These are phyloP conservation scores for Eucalyptus polyanthemos DNA, from an alignment of 345 rosid genomes.

Conservation along the genomic window DNA sequence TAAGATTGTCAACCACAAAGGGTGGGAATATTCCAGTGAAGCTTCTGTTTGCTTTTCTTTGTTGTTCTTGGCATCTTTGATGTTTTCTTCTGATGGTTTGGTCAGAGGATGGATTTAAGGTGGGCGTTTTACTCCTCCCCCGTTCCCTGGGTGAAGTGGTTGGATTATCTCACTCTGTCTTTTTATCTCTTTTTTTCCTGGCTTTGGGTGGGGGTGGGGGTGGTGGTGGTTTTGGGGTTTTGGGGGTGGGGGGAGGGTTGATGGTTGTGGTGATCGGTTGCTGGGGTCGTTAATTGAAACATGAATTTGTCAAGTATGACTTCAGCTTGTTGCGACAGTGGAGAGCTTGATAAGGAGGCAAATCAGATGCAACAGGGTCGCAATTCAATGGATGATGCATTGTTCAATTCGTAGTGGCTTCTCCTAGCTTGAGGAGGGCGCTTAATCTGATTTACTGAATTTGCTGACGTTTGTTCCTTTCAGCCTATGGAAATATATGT, in stretches of 20 bases:
- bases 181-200: neutral
- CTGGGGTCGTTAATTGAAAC: neutral
- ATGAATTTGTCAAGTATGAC: slow-evolving; percentile 2
- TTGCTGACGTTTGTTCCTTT: slow-evolving; percentile 60
- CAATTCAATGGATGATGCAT: slow-evolving; percentile 37
- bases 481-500: slow-evolving; percentile 99
- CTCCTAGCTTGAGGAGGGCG: slow-evolving; percentile 48
- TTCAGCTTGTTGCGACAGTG: slow-evolving; percentile 5
- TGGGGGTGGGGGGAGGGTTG: neutral
- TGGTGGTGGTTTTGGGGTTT: too few species aligned
- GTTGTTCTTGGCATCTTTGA: neutral
- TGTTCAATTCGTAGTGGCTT: slow-evolving; percentile 54
- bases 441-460: slow-evolving; percentile 57
- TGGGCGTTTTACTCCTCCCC: neutral
- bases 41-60: neutral
- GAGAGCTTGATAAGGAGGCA: slow-evolving; percentile 19
- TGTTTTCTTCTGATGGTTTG: neutral
- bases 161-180: neutral
- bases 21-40: neutral
- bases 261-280: neutral
- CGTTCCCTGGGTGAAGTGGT: neutral
- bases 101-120: neutral
- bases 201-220: neutral
- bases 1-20: neutral
- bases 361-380: slow-evolving; percentile 37